phyloP scores from a whole-genome alignment of 208 protist genomes.

The Vickermania spadyakhi region DNA sequence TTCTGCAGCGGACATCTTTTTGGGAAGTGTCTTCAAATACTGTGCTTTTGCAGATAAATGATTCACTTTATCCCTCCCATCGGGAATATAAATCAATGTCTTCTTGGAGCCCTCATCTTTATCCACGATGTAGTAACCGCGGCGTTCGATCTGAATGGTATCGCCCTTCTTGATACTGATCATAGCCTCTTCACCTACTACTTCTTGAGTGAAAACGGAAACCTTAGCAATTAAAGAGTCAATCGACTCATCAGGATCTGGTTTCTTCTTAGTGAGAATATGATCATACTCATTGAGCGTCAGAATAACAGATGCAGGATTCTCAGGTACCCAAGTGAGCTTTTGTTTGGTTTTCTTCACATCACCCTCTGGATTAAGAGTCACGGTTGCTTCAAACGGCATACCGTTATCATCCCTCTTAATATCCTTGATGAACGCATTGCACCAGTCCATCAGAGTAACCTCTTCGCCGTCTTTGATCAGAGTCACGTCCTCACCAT shows the following conservation, averaged over 20 bases:
- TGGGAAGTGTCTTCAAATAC: constrained; percentile 67
- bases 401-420: constrained; percentile 24
- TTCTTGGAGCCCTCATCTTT: constrained; percentile 29
- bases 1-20: constrained; percentile 55
- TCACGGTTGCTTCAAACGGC: constrained; percentile 55
- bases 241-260: constrained; percentile 91
- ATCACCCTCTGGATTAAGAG: constrained; percentile 89
- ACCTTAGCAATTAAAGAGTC: constrained; percentile 90
- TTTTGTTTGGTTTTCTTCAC: constrained; percentile 98
- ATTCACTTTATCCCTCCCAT: constrained; percentile 87
- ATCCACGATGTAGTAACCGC: constrained; percentile 98
- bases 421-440: constrained; percentile 86
- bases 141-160: constrained; percentile 95
- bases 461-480: constrained; percentile 93
- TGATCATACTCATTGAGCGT: constrained; percentile 93
- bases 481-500: constrained; percentile 89
- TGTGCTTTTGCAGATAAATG: constrained; percentile 88
- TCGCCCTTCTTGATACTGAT: constrained; percentile 85
- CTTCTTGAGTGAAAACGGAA: constrained; percentile 63
- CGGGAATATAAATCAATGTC: constrained; percentile 77
- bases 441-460: constrained; percentile 99
- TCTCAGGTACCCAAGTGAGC: constrained; percentile 94
- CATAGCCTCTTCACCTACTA: constrained; percentile 86
- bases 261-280: constrained; percentile 95
- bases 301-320: constrained; percentile 54